Base-by-base conservation (phyloP, 2,329 filamentous ascomycete species). In the Didymella segeticola region DNA sequence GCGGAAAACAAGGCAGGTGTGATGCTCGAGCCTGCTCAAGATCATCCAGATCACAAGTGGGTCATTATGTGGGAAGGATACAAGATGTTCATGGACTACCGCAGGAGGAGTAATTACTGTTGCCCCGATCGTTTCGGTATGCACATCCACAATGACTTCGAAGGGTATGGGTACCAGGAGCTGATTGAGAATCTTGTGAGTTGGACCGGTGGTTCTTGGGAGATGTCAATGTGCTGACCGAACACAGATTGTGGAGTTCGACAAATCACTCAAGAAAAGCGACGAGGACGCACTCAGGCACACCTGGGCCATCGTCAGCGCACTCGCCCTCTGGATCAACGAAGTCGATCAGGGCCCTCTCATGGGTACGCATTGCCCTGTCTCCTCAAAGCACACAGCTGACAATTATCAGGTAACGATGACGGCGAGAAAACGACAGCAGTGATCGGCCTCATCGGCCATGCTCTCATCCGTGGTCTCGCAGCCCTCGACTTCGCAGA, bases 91-190 rank as follows among this genome's bases (percentile, higher is more conserved):
- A 17, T 41, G 25, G 52, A 61, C 19, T 43, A 49, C 4, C 27
- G 43, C 7, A 34, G 43, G 15, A 46, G 47, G 14, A 47, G 43
- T n/a, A 37, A 38, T 1, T 62, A 59, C n/a, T 60, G 60, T 22
- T 37, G 54, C 22, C 62, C 60, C 2, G 64, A 64, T 27, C 20
- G 6, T 1, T 62, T 66, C 43, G 43, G 37, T 1, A 64, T 64
- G 59, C 46, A 66, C 30, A 57, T 63, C 30, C 55, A 48, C 25
- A 62, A 62, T 19, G 56, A 66, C 23, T 64, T 46, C 9, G 19
- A 56, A n/a, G 48, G 50, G 12, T 61, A 46, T 15, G 61, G 59
- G 2, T 38, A 58, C n/a, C 45, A 50, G 36, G 61, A 65, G 38
- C 20, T 61, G n/a, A 38, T 60, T 23, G 53, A 63, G 31, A 60